Evolutionary conservation across 257 asterid species (phyloP).

Genomic region (Solanum dulcamara): DNA sequence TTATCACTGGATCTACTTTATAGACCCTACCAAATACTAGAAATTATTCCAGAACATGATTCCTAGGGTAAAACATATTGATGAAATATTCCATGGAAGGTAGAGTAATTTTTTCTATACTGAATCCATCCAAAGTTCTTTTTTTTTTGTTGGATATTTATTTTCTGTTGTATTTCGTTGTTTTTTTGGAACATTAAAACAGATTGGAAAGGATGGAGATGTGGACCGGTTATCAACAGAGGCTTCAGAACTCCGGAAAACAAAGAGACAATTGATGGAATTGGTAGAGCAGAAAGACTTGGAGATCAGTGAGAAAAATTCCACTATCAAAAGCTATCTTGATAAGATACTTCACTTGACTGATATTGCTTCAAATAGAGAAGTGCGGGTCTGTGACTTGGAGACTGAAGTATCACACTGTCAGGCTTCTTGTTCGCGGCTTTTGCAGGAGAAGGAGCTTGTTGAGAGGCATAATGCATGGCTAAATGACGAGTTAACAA

Average conservation of each 20-base stretch:
- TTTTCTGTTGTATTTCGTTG: background rate
- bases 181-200: background rate
- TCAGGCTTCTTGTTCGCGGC: conserved; percentile 48
- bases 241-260: conserved; percentile 56
- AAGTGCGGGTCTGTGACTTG: conserved; percentile 51
- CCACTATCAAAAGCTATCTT: conserved; percentile 67
- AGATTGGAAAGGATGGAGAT: conserved; percentile 78
- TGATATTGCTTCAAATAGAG: conserved; percentile 54
- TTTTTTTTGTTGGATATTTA: background rate
- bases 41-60: background rate
- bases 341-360: conserved; percentile 83
- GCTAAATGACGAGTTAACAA: conserved; percentile 81
- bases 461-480: conserved; percentile 82
- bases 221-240: conserved; percentile 62
- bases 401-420: conserved; percentile 61
- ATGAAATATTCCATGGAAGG: background rate
- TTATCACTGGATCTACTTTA: background rate
- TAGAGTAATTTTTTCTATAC: background rate
- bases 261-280: conserved; percentile 86
- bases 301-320: conserved; percentile 74
- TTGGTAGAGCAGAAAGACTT: conserved; percentile 66
- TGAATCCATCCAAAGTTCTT: background rate
- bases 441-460: conserved; percentile 88
- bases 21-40: background rate
- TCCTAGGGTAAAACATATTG: background rate